Base-by-base conservation (phyloP, 495 filamentous ascomycete species). In the Aspergillus steynii region DNA sequence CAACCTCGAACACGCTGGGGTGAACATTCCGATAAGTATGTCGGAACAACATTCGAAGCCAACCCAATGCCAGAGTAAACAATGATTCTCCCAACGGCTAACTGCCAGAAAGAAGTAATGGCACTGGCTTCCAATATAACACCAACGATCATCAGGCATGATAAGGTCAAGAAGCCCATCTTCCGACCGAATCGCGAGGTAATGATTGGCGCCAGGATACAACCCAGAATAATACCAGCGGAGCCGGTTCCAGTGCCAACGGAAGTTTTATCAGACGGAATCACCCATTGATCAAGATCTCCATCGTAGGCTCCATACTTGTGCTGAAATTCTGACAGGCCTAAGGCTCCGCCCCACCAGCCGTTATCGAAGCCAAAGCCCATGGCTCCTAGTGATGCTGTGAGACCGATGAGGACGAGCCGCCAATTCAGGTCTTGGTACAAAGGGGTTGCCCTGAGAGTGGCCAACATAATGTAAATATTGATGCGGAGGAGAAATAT, bases 61-160 rank as follows among this genome's bases (percentile, higher is more conserved):
- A 61, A 57, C 4, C 60, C 60, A 15, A 46, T 48, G 7, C 56
- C 56, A 20, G 51, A 42, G 29, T 59, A 59, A 7, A 59, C 56
- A 5, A 59, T 15, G 14, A 32, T 27, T 32, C 51, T 59, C 7
- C 56, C 56, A 29, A 59, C 31, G 20, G 51, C 32, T 12, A 59
- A 52, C 29, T 59, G 56, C 26, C 46, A 28, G 48, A 51, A 59
- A 28, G 46, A 51, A 9, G 28, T 52, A 15, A 9, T 15, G 28
- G 6, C n/a, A 25, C 46, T 59, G 4, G 56, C 51, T 29, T 59
- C 56, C 14, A 59, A 51, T 5, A 59, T 34, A 9, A 59, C 50
- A 6, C 56, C 56, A 7, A 59, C 26, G 27, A 46, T 37, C 29
- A 59, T 48, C 6, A 59, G 20, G 14, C 15, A 12, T 2, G 29